These are phyloP conservation scores for Arthroderma sp. DNA, from an alignment of 2,329 filamentous ascomycete species.

Conservation along the genomic window DNA sequence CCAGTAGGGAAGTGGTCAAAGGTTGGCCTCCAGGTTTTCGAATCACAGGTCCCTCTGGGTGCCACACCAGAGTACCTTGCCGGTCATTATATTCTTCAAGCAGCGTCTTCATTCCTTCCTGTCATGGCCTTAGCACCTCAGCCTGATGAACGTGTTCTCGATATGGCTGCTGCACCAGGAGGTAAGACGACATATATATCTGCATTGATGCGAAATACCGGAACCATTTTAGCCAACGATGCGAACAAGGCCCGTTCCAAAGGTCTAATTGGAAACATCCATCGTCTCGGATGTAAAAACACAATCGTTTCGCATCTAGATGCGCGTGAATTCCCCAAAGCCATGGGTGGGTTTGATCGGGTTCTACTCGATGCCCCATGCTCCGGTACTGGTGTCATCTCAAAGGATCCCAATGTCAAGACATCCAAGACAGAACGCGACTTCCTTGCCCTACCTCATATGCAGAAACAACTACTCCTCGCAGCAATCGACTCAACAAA, in stretches of 20 bases:
- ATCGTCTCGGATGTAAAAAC: conserved; percentile 86
- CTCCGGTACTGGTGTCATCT: conserved; percentile 92
- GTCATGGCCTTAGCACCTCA: conserved; percentile 96
- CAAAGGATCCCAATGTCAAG: conserved; percentile 93
- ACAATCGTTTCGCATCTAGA: conserved; percentile 93
- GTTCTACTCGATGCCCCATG: conserved; percentile 91
- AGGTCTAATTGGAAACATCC: conserved; percentile 95
- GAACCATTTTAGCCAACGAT: conserved; percentile 92
- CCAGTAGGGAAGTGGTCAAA: conserved; percentile 98
- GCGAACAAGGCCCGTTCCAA: conserved; percentile 85
- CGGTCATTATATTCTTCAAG: conserved; percentile 95
- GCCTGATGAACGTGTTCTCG: conserved; percentile 79
- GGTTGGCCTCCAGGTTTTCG: conserved; percentile 91
- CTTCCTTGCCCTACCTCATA: conserved; percentile 83
- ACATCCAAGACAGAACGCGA: conserved; percentile 96
- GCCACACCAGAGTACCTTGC: conserved; percentile 95
- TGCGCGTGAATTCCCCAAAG: conserved; percentile 81
- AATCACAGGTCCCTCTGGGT: conserved; percentile 73
- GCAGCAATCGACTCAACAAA: conserved; percentile 91
- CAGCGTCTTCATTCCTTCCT: conserved; percentile 88
- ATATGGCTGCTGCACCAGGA: conserved; percentile 90
- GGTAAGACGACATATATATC: conserved; percentile 94
- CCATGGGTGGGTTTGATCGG: conserved; percentile 91
- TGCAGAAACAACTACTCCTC: conserved; percentile 86
- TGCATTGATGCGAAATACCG: conserved; percentile 96